phyloP scores from a whole-genome alignment of 2,329 filamentous ascomycete genomes.

The Sporothrix variecibatus region DNA sequence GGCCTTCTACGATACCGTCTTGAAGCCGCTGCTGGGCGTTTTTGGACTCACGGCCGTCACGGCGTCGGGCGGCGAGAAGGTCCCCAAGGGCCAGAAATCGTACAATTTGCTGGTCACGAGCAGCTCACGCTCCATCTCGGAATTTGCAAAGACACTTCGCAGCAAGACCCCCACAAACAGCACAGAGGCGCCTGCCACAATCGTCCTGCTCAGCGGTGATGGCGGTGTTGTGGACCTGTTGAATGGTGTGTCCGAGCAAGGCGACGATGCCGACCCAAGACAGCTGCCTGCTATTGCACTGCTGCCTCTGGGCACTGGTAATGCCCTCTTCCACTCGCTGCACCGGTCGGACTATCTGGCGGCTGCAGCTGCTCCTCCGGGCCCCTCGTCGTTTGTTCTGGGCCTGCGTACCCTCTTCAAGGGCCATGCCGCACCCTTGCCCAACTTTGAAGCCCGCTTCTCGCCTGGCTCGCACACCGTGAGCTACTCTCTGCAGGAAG shows the following conservation, averaged over 20 bases:
- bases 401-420: conserved; percentile 59
- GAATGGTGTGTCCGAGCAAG: conserved; percentile 54
- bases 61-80: not conserved
- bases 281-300: conserved; percentile 51
- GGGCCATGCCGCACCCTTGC: conserved; percentile 58
- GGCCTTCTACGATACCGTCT: conserved; percentile 55
- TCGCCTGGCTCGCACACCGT: conserved; percentile 57
- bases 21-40: conserved; percentile 57
- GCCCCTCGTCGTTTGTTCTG: conserved; percentile 53
- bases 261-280: conserved; percentile 27
- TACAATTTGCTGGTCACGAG: conserved; percentile 64
- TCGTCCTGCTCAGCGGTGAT: conserved; percentile 84
- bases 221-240: conserved; percentile 82
- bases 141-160: conserved; percentile 55
- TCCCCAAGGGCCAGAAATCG: conserved; percentile 5
- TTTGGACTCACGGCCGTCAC: conserved; percentile 43
- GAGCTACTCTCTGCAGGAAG: conserved; percentile 38
- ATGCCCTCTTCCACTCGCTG: conserved; percentile 64
- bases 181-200: conserved; percentile 38
- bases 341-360: conserved; percentile 58
- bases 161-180: conserved; percentile 31
- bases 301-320: conserved; percentile 65
- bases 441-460: conserved; percentile 64
- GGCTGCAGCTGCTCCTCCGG: conserved; percentile 37
- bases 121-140: conserved; percentile 62